phyloP scores from a whole-genome alignment of 345 rosid genomes.

The Theobroma cacao region DNA sequence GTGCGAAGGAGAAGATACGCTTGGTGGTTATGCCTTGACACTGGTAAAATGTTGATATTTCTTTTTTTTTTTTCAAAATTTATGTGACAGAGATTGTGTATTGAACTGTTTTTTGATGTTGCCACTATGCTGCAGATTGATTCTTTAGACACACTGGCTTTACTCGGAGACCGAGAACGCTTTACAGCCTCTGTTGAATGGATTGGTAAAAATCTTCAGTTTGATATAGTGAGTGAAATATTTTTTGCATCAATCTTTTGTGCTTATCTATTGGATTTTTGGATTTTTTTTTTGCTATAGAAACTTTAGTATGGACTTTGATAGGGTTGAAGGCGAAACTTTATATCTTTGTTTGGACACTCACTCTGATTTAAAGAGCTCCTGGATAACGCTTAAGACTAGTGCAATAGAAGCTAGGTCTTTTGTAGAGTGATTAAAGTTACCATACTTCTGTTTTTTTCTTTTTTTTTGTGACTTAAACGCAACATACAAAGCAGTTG shows the following conservation, averaged over 20 bases:
- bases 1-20: conserved; percentile 86
- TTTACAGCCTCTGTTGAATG: conserved; percentile 86
- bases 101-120: conserved; percentile 17
- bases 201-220: conserved; percentile 96
- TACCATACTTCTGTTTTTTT: not conserved
- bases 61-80: not conserved
- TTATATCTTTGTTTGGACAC: not conserved
- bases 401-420: not conserved
- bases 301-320: not conserved
- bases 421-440: not conserved
- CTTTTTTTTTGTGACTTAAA: not conserved
- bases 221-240: conserved; percentile 91
- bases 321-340: not conserved
- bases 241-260: conserved; percentile 20
- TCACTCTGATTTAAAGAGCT: not conserved
- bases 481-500: not conserved
- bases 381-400: not conserved
- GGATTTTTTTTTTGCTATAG: conserved; percentile 6
- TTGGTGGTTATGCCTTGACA: conserved; percentile 96
- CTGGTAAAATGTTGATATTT: conserved; percentile 43
- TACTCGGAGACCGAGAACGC: conserved; percentile 76
- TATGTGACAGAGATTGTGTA: not conserved
- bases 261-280: not conserved
- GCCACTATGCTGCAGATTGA: conserved; percentile 56
- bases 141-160: conserved; percentile 84